phyloP scores from a whole-genome alignment of 2,329 filamentous ascomycete species.

The Aspergillus transmontanensis region DNA sequence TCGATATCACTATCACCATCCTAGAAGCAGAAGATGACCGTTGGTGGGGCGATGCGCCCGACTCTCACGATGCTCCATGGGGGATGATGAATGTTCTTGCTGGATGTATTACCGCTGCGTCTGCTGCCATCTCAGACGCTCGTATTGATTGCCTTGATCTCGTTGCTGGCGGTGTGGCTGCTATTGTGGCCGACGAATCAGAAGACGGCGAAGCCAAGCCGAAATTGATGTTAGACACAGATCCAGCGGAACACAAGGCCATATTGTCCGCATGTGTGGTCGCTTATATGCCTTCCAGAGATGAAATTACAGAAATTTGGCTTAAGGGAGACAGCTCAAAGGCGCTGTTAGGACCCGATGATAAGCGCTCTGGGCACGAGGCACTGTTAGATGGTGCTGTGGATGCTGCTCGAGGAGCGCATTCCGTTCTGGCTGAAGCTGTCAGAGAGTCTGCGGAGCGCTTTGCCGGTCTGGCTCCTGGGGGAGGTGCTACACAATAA shows the following conservation, averaged over 20 bases:
- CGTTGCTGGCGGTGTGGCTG: conserved; percentile 85
- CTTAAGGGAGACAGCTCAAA: conserved; percentile 70
- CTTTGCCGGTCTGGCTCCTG: conserved; percentile 29
- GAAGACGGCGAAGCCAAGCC: conserved; percentile 25
- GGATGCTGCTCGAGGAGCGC: conserved; percentile 61
- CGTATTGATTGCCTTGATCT: conserved; percentile 95
- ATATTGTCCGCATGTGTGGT: conserved; percentile 85
- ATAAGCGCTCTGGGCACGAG: conserved; percentile 49
- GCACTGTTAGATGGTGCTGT: conserved; percentile 65
- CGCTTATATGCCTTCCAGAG: conserved; percentile 80
- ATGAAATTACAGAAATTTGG: conserved; percentile 95
- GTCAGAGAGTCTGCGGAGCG: conserved; percentile 59
- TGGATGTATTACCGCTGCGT: conserved; percentile 90
- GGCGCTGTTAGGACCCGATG: conserved; percentile 29
- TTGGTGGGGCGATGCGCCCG: conserved; percentile 61
- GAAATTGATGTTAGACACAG: conserved; percentile 71
- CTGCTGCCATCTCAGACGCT: conserved; percentile 89
- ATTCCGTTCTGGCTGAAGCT: conserved; percentile 63
- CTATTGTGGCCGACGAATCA: conserved; percentile 60
- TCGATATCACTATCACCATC: conserved; percentile 92
- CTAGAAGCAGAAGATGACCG: conserved; percentile 88
- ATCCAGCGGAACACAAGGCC: conserved; percentile 75
- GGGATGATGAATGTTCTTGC: conserved; percentile 89
- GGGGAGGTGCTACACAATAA: conserved; percentile 17
- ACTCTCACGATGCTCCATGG: conserved; percentile 66